Conservation (phyloP, 257 asterid genomes). For the Phtheirospermum japonicum region DNA sequence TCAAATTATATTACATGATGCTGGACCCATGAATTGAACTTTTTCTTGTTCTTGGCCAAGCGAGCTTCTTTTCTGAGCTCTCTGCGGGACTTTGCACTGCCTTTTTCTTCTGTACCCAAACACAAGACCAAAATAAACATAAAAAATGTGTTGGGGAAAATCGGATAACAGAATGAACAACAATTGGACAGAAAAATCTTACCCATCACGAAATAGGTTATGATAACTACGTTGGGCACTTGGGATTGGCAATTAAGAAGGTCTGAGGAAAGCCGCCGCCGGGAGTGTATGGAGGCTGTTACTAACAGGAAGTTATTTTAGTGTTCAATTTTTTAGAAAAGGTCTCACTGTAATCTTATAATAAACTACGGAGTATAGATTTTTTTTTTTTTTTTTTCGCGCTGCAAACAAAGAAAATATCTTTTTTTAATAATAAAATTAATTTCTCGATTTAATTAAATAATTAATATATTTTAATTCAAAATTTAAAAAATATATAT, state of each 20-base stretch:
- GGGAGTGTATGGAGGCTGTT: too few species aligned
- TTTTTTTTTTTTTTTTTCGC: too few species aligned
- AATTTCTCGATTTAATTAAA: too few species aligned
- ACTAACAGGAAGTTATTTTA: too few species aligned
- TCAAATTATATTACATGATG: conserved; percentile 36
- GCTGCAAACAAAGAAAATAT: too few species aligned
- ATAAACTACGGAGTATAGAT: too few species aligned
- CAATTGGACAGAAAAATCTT: neutral
- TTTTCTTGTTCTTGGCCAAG: conserved; percentile 45
- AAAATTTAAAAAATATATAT: too few species aligned
- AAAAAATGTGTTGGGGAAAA: neutral
- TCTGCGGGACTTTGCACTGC: conserved; percentile 42
- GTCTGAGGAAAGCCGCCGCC: too few species aligned
- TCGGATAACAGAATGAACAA: neutral
- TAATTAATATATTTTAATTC: too few species aligned
- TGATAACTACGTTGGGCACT: neutral
- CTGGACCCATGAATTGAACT: conserved; percentile 63
- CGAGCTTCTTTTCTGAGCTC: conserved; percentile 70
- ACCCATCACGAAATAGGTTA: conserved; percentile 13
- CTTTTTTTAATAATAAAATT: too few species aligned
- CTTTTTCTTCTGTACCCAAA: conserved; percentile 32
- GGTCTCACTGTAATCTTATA: too few species aligned
- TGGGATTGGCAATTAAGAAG: neutral
- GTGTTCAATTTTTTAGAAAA: too few species aligned
- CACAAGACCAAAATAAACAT: neutral